Evolutionary conservation across 2,329 filamentous ascomycete genomes (phyloP).

Genomic region (Ampelomyces quisqualis): DNA sequence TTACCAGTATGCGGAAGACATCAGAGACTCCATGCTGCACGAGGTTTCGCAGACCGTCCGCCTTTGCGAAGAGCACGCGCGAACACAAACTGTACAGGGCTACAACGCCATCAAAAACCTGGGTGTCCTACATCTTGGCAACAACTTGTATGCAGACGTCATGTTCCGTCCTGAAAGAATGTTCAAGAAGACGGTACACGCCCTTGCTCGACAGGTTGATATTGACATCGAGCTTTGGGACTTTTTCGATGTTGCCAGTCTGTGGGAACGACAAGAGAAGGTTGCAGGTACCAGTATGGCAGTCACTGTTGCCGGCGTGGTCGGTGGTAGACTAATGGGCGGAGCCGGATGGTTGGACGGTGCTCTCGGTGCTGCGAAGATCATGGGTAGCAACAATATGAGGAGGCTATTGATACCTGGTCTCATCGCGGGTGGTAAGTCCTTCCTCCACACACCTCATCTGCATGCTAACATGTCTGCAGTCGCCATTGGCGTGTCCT

Average conservation of each 20-base stretch:
- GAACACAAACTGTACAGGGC: conserved; percentile 71
- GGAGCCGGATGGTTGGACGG: conserved; percentile 89
- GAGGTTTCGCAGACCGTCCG: conserved; percentile 78
- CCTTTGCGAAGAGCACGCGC: conserved; percentile 82
- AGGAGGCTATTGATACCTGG: conserved; percentile 79
- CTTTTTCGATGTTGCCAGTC: conserved; percentile 82
- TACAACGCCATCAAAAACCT: conserved; percentile 87
- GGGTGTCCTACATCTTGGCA: conserved; percentile 82
- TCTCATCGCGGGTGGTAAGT: conserved; percentile 74
- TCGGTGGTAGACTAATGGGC: conserved; percentile 78
- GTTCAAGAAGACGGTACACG: conserved; percentile 83
- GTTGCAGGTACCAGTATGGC: conserved; percentile 92
- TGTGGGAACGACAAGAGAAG: conserved; percentile 92
- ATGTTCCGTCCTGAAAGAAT: conserved; percentile 90
- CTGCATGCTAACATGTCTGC: conserved; percentile 11
- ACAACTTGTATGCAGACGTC: conserved; percentile 75
- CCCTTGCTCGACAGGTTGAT: conserved; percentile 79
- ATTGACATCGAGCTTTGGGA: conserved; percentile 86
- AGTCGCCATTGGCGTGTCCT: conserved; percentile 75
- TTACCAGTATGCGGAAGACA: conserved; percentile 89
- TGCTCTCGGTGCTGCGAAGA: conserved; percentile 73
- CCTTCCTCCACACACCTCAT: neutral
- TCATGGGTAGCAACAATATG: conserved; percentile 79
- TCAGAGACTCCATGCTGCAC: conserved; percentile 88
- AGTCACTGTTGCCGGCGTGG: conserved; percentile 81